Conservation (phyloP, 108 stramenopile species). For the Aurantiochytrium sp. region DNA sequence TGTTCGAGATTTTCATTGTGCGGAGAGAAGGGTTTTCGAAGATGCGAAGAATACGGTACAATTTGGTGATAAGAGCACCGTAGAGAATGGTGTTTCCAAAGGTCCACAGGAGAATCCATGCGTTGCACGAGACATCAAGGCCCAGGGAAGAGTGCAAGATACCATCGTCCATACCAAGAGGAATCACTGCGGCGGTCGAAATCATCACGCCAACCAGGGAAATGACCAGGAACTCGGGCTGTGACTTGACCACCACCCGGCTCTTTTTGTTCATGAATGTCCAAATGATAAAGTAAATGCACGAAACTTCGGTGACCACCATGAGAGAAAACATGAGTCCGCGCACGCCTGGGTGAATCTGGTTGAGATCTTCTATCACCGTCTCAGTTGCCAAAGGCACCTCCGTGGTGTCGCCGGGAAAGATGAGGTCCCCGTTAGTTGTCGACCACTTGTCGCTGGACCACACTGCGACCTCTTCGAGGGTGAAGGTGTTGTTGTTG, state of each 20-base stretch:
- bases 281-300: neutral
- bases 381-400: neutral
- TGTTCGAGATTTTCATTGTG: neutral
- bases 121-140: neutral
- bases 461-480: neutral
- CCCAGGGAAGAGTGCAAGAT: neutral
- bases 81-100: neutral
- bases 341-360: neutral
- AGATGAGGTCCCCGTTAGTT: neutral
- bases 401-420: neutral
- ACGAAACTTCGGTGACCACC: neutral
- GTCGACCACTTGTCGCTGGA: neutral
- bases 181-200: neutral
- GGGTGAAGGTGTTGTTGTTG: too few species aligned
- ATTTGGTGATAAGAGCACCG: neutral
- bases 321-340: neutral
- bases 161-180: neutral
- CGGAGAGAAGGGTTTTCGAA: neutral
- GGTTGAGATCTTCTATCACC: neutral
- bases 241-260: neutral
- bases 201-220: neutral
- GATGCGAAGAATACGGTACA: neutral
- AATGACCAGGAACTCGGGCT: neutral
- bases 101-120: neutral
- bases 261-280: neutral